Base-by-base conservation (phyloP, 164 flowering plant species). In the Santalum album region DNA sequence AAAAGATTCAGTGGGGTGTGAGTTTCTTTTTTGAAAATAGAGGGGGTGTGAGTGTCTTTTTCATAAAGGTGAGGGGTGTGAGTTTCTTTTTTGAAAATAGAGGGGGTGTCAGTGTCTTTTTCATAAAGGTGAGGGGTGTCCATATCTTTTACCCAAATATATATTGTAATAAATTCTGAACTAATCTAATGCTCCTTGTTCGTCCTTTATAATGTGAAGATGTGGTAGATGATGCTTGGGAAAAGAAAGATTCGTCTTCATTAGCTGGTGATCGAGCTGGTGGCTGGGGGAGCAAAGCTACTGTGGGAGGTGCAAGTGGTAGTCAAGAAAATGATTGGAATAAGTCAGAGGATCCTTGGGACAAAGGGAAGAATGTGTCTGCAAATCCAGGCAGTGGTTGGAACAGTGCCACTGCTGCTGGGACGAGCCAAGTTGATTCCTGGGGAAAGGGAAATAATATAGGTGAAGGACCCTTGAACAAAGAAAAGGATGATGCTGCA, bases 191-290 rank as follows among this genome's bases (percentile, higher is more conserved):
- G 42, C 42, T 38, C 42, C 42, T 38, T 38, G 14, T 38, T 19
- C 25, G 19, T 25, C 44, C 42, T 42, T 3, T 22, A 25, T 56
- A 32, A 19, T 29, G 45, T 56, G 26, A 53, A 71, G 72, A 59
- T 58, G 75, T 6, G 26, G 75, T 53, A 49, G 77, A 69, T 52
- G 72, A 53, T 50, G 66, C 72, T 43, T 84, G 87, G 87, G 80
- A 50, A 4, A 56, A 56, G 25, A 69, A 67, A 54, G 72, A 36
- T 24, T 49, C 75, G 25, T 56, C 84, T 26, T 84, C 81, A 84
- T 63, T 63, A 34, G 55, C 60, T 27, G 51, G 22, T 47, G 59
- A 47, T 54, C 61, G 65, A 39, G 66, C 1, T 51, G 64, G 60
- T 25, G 65, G 46, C 38, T 73, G 70, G 66, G 72, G 58, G 18